These are phyloP conservation scores for Onygenales sp. DNA, from an alignment of 2,329 filamentous ascomycete species.

Conservation along the genomic window DNA sequence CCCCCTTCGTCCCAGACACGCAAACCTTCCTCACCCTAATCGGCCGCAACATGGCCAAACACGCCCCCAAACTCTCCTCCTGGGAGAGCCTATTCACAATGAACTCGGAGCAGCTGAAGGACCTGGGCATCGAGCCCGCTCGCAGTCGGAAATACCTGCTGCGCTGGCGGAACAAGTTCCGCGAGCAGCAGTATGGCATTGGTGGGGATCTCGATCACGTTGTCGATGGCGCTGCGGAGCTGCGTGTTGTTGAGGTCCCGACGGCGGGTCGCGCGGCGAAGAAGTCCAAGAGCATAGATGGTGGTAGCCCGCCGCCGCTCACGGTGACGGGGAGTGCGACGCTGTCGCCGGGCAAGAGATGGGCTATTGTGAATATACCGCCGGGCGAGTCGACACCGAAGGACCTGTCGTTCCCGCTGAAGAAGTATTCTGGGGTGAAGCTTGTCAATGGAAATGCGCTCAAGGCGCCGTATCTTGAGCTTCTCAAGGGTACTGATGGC, in stretches of 20 bases:
- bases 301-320: background rate
- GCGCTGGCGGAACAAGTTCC: constrained; percentile 78
- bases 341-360: constrained; percentile 45
- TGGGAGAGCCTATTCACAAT: constrained; percentile 88
- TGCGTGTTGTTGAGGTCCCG: constrained; percentile 48
- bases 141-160: constrained; percentile 75
- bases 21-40: constrained; percentile 82
- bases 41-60: constrained; percentile 72
- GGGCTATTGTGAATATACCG: constrained; percentile 51
- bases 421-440: constrained; percentile 54
- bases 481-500: constrained; percentile 51
- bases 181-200: constrained; percentile 64
- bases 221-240: constrained; percentile 48
- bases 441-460: constrained; percentile 62
- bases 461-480: constrained; percentile 62
- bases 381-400: constrained; percentile 48
- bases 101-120: constrained; percentile 64
- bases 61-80: constrained; percentile 75
- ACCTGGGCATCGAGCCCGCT: constrained; percentile 78
- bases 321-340: constrained; percentile 32
- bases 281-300: too few relatives aligned
- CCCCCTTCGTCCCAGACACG: constrained; percentile 77
- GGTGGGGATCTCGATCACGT: constrained; percentile 76
- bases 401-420: constrained; percentile 33
- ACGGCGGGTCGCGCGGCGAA: background rate